Percentiles rank a stretch among this genome's conserved stretches.
Conservation (phyloP, 768 basidiomycete species). For the Zangia roseola region DNA sequence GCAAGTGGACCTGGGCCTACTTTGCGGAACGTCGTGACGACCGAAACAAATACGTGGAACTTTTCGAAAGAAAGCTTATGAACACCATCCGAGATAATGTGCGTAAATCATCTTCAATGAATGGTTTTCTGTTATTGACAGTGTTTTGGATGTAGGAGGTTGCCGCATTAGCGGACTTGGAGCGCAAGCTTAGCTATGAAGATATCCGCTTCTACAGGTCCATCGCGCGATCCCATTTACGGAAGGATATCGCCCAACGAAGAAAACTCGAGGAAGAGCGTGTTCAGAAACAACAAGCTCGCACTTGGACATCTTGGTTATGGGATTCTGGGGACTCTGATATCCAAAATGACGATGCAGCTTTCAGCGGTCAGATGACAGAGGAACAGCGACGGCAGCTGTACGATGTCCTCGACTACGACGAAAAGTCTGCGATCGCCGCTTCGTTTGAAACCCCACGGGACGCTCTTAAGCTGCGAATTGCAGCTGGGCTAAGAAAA, state of each 20-base stretch:
- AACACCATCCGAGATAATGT: slow-evolving; percentile 56
- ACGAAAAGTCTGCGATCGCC: slow-evolving; percentile 77
- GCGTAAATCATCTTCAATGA: slow-evolving; percentile 17
- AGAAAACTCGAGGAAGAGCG: slow-evolving; percentile 69
- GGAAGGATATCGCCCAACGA: slow-evolving; percentile 75
- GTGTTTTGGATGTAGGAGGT: slow-evolving; percentile 42
- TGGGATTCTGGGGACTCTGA: slow-evolving; percentile 63
- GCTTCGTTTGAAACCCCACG: slow-evolving; percentile 68
- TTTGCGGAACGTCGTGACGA: slow-evolving; percentile 88
- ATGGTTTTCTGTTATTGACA: background rate
- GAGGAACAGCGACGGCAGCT: slow-evolving; percentile 89
- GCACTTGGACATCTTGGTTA: slow-evolving; percentile 73
- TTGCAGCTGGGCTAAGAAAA: slow-evolving; percentile 75
- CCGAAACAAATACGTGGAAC: slow-evolving; percentile 75
- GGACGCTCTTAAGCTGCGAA: slow-evolving; percentile 76
- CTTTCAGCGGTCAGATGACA: slow-evolving; percentile 71
- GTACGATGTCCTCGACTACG: slow-evolving; percentile 88
- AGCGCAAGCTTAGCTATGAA: slow-evolving; percentile 84
- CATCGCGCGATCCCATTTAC: slow-evolving; percentile 82
- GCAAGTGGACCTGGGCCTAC: slow-evolving; percentile 90
- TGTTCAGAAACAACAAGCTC: slow-evolving; percentile 50
- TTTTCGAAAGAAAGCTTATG: slow-evolving; percentile 77
- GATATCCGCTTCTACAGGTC: slow-evolving; percentile 98
- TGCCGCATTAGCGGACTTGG: slow-evolving; percentile 58
- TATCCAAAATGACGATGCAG: slow-evolving; percentile 46